Evolutionary conservation across 1,284 basidiomycete genomes (phyloP), one percentile per base, ranked within the genome.

Genomic region (Irpex sp.): DNA sequence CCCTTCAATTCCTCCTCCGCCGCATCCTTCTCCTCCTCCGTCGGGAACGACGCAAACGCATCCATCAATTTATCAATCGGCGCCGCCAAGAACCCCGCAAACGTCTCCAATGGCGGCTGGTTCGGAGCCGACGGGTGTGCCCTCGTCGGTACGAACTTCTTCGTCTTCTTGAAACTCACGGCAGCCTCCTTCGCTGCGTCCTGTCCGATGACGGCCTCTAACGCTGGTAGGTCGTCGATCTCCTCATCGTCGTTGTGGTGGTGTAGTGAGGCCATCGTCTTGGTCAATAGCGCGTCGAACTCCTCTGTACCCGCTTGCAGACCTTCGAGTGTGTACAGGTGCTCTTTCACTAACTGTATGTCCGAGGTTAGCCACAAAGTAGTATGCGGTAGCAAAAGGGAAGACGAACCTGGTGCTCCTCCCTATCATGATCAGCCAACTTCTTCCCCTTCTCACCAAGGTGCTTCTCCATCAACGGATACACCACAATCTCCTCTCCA

Each of bases 401-500:
- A 17, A 53, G 59, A 4, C 59, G 56, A 11, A 85, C 84, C 73
- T 81, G 78, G 67, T 88, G 87, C n/a, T 88, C 85, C 9, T 71
- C 76, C 6, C 86, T 77, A 68, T 89, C 87, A 39, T 84, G 73
- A 65, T 88, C 79, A 0, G 87, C 82, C 35, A 88, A 79, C 60
- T 81, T 67, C 61, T 74, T 73, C 0, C 86, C 87, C 66, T 82
- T 72, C 1, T 75, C 72, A 3, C 86, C 86, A 58, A 89, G 78
- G 64, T 84, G 76, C 66, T 83, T 77, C 72, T 89, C 86, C 80
- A 89, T 83, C 58, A 88, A 77, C 4, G 87, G 87, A 67, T 89
- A 88, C 1, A 88, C 82, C 19, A 89, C 79, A 56, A 88, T 81
- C 71, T 89, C 87, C 70, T 89, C 87, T 4, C 83, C 86, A 2